A percentile compares a stretch with the other conserved stretches of the same genome.
These are phyloP conservation scores for Bocquillonia castaneifolia DNA, from an alignment of 441 rosid genomes.

Conservation along the genomic window DNA sequence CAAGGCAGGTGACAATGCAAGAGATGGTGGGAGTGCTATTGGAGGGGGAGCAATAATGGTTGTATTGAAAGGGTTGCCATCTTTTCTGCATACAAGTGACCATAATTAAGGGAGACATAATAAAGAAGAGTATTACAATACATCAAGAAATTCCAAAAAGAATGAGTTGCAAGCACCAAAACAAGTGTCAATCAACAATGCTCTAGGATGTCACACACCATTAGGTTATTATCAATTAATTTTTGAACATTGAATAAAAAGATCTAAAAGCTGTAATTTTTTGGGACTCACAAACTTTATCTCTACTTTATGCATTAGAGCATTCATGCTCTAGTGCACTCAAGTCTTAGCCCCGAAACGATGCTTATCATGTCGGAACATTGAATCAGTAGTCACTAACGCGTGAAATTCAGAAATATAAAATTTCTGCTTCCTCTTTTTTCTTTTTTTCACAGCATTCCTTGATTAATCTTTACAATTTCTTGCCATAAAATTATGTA, in stretches of 20 bases:
- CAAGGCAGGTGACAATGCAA: conserved; percentile 39
- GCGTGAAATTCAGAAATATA: neutral
- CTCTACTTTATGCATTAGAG: too few species aligned
- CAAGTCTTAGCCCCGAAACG: too few species aligned
- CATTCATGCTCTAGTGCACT: too few species aligned
- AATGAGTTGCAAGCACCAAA: neutral
- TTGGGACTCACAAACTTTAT: too few species aligned
- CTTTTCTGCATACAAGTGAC: conserved; percentile 52
- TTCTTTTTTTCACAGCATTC: neutral
- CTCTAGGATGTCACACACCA: too few species aligned
- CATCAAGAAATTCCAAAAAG: neutral
- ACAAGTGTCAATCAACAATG: too few species aligned
- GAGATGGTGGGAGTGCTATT: conserved; percentile 36
- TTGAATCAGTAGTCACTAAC: conserved; percentile 3
- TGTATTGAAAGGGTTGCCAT: conserved; percentile 88
- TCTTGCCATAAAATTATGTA: neutral
- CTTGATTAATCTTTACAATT: neutral
- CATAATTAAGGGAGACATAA: conserved; percentile 14
- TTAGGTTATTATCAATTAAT: too few species aligned
- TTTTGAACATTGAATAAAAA: too few species aligned
- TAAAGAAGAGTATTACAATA: neutral
- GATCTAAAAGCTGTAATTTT: too few species aligned
- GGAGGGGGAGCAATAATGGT: conserved; percentile 61
- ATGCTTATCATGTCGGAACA: neutral
- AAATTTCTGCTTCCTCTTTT: neutral